Conservation (phyloP, 305 asterid species). For the Fraxinus greggii region DNA sequence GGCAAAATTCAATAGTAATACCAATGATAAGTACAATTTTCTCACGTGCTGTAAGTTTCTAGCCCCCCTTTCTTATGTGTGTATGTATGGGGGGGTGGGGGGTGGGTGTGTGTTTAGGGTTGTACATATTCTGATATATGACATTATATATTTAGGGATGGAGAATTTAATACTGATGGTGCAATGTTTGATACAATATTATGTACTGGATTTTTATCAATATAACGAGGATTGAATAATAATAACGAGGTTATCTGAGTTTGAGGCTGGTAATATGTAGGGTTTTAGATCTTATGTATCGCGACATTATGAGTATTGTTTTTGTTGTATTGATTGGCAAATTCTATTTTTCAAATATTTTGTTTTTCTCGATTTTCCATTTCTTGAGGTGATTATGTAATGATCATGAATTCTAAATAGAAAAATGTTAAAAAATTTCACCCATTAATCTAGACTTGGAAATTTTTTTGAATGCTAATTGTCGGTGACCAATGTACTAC, state of each 20-base stretch:
- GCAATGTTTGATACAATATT: conserved; percentile 3
- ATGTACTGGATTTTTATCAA: neutral
- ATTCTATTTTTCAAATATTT: neutral
- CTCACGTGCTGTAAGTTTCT: conserved; percentile 51
- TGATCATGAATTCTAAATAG: neutral
- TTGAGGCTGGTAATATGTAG: conserved; percentile 1
- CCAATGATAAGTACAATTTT: conserved; percentile 49
- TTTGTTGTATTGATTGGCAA: neutral
- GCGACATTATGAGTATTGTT: neutral
- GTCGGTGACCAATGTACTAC: neutral
- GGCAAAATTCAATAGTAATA: conserved; percentile 33
- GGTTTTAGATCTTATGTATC: neutral
- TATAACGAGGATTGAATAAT: neutral
- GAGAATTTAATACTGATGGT: neutral
- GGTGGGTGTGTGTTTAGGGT: neutral
- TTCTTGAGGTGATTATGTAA: conserved; percentile 2
- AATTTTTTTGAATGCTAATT: neutral
- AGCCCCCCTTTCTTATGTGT: conserved; percentile 7
- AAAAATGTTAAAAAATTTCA: neutral
- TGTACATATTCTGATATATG: neutral
- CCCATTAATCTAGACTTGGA: neutral
- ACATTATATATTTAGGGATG: neutral
- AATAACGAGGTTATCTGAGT: conserved; percentile 14
- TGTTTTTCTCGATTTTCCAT: neutral
- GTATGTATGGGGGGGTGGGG: neutral